These are phyloP conservation scores for Kalmusia sp. DNA, from an alignment of 2,329 filamentous ascomycete genomes.

Conservation along the genomic window DNA sequence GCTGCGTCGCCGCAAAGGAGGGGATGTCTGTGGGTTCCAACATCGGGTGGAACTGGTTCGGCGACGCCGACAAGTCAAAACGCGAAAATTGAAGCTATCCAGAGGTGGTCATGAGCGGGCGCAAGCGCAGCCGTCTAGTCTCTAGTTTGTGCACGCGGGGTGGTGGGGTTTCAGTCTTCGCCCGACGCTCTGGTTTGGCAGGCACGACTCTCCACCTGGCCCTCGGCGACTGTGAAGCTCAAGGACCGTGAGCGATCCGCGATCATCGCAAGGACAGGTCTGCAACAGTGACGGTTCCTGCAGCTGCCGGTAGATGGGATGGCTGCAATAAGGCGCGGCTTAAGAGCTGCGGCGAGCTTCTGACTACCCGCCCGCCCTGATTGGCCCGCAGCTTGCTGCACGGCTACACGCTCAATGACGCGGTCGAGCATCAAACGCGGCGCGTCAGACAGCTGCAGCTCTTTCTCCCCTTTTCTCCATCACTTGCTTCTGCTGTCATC, in stretches of 20 bases:
- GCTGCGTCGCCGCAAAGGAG: constrained; percentile 74
- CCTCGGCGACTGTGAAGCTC: constrained; percentile 5
- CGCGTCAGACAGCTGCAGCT: neutral
- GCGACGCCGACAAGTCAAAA: constrained; percentile 5
- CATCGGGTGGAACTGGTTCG: constrained; percentile 22
- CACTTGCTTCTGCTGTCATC: constrained; percentile 8
- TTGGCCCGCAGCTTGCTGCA: constrained; percentile 13
- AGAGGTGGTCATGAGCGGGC: neutral
- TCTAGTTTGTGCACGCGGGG: constrained; percentile 4
- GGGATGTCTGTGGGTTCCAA: constrained; percentile 61
- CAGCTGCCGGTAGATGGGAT: constrained; percentile 11
- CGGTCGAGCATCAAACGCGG: neutral
- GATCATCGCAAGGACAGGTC: constrained; percentile 19
- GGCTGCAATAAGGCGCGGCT: neutral
- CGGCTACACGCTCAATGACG: neutral
- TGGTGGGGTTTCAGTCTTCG: constrained; percentile 8
- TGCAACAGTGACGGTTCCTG: constrained; percentile 21
- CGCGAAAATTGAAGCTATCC: constrained; percentile 16
- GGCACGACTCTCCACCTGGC: neutral
- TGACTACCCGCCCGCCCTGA: constrained; percentile 3
- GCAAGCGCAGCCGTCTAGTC: neutral
- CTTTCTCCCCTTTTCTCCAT: constrained; percentile 2
- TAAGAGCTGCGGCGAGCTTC: neutral
- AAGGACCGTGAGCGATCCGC: constrained; percentile 15
- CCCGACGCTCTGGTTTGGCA: neutral